phyloP scores from a whole-genome alignment of 345 rosid species.

The Camelina laxa region DNA sequence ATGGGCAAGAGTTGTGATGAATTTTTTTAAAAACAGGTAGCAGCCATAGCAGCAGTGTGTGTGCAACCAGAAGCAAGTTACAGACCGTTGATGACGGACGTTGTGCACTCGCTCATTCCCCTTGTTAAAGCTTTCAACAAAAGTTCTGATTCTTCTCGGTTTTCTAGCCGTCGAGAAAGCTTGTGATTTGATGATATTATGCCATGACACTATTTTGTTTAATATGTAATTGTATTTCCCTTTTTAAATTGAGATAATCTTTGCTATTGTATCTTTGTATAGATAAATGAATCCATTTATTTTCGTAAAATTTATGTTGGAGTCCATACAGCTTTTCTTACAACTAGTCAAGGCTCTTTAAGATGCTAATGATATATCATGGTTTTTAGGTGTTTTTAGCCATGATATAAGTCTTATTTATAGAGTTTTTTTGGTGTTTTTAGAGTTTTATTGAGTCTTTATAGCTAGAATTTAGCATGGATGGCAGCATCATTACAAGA shows the following conservation, averaged over 20 bases:
- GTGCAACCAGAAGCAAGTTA: slow-evolving; percentile 90
- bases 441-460: no score
- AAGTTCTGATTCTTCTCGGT: slow-evolving; percentile 41
- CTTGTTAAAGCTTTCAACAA: slow-evolving; percentile 60
- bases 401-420: no score
- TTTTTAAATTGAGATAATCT: neutral
- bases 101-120: slow-evolving; percentile 91
- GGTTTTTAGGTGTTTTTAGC: no score
- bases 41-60: slow-evolving; percentile 94
- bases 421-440: no score
- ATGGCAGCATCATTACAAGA: no score
- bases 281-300: slow-evolving; percentile 10
- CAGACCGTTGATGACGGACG: slow-evolving; percentile 91
- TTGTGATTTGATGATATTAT: slow-evolving; percentile 23
- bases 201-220: neutral
- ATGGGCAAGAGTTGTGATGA: neutral
- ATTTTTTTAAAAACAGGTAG: slow-evolving; percentile 54
- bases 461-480: no score
- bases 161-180: slow-evolving; percentile 35
- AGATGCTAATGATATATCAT: no score
- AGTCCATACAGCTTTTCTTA: no score
- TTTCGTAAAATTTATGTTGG: neutral
- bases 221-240: neutral
- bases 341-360: no score
- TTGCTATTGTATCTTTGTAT: neutral